Evolutionary conservation across 805 yeast species (phyloP).

Genomic region (Metschnikowia orientalis): DNA sequence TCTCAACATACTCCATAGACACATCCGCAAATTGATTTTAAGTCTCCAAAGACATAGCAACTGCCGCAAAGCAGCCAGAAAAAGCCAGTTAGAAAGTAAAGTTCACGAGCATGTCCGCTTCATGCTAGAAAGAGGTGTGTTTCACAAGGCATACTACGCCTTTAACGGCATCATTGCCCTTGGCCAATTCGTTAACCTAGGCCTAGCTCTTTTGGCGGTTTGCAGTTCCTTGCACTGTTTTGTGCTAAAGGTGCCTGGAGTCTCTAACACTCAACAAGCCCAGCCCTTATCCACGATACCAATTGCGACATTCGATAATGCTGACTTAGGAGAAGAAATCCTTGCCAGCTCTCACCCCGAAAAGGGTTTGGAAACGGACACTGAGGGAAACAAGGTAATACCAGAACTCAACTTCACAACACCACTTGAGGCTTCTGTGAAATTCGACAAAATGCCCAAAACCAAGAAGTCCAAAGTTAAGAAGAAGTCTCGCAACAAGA

Average conservation of each 20-base stretch:
- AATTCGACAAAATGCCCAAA: no score
- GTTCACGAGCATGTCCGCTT: slow-evolving; percentile 20
- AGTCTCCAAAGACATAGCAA: slow-evolving; percentile 22
- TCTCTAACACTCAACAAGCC: no score
- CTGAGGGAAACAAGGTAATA: slow-evolving; percentile 10
- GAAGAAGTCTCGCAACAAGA: slow-evolving; percentile 37
- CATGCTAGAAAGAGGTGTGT: slow-evolving; percentile 32
- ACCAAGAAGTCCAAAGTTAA: slow-evolving; percentile 14
- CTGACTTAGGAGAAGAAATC: slow-evolving; percentile 17
- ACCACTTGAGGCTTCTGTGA: no score
- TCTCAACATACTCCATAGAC: slow-evolving; percentile 59
- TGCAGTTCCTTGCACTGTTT: slow-evolving; percentile 41
- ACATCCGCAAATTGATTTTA: slow-evolving; percentile 38
- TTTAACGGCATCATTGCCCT: slow-evolving; percentile 65
- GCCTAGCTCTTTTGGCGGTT: slow-evolving; percentile 61
- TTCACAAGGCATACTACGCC: slow-evolving; percentile 49
- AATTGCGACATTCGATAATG: slow-evolving; percentile 1
- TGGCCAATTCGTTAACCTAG: slow-evolving; percentile 75
- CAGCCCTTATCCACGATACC: no score
- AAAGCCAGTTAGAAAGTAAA: slow-evolving; percentile 13
- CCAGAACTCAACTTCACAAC: no score
- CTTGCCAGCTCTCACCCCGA: not conserved
- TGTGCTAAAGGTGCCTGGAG: no score
- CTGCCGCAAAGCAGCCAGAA: slow-evolving; percentile 10
- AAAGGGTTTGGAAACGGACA: slow-evolving; percentile 23